phyloP scores from a whole-genome alignment of 106 monocot species.

The Phalaenopsis equestris region DNA sequence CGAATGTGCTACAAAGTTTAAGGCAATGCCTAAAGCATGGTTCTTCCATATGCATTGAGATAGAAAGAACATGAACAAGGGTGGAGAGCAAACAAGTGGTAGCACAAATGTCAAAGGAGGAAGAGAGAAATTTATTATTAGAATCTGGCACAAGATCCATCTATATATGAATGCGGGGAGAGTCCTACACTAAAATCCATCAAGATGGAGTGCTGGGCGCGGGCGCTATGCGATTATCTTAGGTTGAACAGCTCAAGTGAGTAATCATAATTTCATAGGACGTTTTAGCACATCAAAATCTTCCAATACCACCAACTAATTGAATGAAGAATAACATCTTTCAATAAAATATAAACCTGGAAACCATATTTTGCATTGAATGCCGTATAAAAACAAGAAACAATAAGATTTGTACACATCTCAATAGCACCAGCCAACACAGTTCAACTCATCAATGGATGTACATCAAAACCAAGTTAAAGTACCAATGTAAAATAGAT shows the following conservation, averaged over 20 bases:
- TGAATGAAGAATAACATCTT: too few species aligned
- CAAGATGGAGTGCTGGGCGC: background rate
- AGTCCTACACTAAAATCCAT: background rate
- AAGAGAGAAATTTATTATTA: background rate
- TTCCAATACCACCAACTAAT: too few species aligned
- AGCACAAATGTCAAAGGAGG: background rate
- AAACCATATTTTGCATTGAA: too few species aligned
- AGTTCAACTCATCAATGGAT: background rate
- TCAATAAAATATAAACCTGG: too few species aligned
- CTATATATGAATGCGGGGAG: background rate
- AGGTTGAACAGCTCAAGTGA: background rate
- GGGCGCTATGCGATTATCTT: background rate
- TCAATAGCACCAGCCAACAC: background rate
- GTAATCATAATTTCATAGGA: too few species aligned
- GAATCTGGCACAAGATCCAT: background rate
- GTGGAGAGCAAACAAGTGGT: background rate
- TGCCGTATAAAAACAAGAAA: too few species aligned
- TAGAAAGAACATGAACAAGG: background rate
- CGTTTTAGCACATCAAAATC: too few species aligned
- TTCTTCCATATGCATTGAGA: background rate
- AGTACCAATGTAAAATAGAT: background rate
- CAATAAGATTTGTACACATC: background rate
- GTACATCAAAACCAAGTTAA: background rate
- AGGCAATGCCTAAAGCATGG: background rate
- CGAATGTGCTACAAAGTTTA: background rate